Evolutionary conservation across 2,329 filamentous ascomycete genomes (phyloP).

Genomic region (Aspergillus sojae): DNA sequence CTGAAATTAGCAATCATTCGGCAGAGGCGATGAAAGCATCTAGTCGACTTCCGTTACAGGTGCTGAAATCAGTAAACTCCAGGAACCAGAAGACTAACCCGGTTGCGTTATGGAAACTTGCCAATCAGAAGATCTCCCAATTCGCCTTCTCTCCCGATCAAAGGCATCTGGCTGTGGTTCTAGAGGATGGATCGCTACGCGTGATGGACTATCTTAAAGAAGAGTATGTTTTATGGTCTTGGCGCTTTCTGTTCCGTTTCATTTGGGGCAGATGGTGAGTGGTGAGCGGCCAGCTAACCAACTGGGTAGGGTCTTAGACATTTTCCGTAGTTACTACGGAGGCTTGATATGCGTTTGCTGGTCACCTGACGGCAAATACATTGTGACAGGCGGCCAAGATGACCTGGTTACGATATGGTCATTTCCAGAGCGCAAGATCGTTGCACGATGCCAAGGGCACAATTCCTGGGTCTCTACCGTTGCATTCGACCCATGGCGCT

Average conservation of each 20-base stretch:
- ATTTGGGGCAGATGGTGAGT: neutral
- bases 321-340: conserved; percentile 91
- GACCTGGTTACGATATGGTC: conserved; percentile 97
- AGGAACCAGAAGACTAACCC: conserved; percentile 93
- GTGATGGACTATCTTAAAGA: conserved; percentile 92
- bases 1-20: conserved; percentile 56
- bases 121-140: conserved; percentile 85
- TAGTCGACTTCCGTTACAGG: conserved; percentile 56
- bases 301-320: conserved; percentile 69
- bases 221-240: conserved; percentile 61
- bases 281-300: conserved; percentile 9
- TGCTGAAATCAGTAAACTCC: conserved; percentile 90
- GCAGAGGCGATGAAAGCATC: conserved; percentile 30
- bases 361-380: conserved; percentile 96
- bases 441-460: conserved; percentile 92
- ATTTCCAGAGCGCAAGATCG: conserved; percentile 76
- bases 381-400: conserved; percentile 93
- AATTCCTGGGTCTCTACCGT: conserved; percentile 94
- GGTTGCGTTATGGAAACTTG: conserved; percentile 88
- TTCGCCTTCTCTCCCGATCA: conserved; percentile 92
- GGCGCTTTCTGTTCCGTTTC: neutral
- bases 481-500: conserved; percentile 95
- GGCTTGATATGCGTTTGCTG: conserved; percentile 92
- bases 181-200: conserved; percentile 85
- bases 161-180: conserved; percentile 82